Evolutionary conservation across 805 yeast genomes (phyloP), one percentile per base, ranked within the genome.

Genomic region (Priceomyces fermenticarens): DNA sequence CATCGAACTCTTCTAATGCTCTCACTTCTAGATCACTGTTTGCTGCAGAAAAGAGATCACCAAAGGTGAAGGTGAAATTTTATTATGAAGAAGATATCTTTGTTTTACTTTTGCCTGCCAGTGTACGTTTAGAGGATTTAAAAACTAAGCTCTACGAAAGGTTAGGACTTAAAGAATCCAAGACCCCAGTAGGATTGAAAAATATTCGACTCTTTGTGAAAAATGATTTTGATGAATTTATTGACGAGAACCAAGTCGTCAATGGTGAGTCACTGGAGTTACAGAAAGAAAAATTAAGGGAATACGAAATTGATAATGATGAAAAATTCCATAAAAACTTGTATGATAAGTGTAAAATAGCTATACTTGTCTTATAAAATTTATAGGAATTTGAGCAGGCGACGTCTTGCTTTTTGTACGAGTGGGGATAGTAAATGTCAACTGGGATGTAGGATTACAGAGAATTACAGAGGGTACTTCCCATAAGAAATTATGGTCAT

Each of bases 61-160:
- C 53, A 29, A 78, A 78, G 51, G 64, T 70, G 13, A 86, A 86
- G 58, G 77, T 85, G 38, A 86, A 86, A 58, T 84, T 86, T 53
- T 86, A 82, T 57, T 85, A 79, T 54, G 82, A 81, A 43, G 93
- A 85, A 53, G 95, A 86, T 55, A 86, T 86, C 11, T 86, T 85
- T 67, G 93, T 88, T 1, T 69, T 86, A 32, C 60, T 80, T 45
- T 63, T 81, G 30, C 79, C 80, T 26, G 54, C 67, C 10, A 68
- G 65, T 45, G 72, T 75, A 37, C 63, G 76, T 3, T 57, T 77
- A 34, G 65, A 61, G 27, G 84, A 78, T 42, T 54, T 81, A 43
- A 72, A 73, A 47, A 57, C 63, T 23, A 81, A 79, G 53, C 70
- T 81, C 39, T 62, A 63, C 36, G 76, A 77, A 40, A 60, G 86